A percentile compares a stretch with the other conserved stretches of the same genome.
Evolutionary conservation across 1,284 basidiomycete genomes (phyloP).

Genomic region (Irpex lacteus): DNA sequence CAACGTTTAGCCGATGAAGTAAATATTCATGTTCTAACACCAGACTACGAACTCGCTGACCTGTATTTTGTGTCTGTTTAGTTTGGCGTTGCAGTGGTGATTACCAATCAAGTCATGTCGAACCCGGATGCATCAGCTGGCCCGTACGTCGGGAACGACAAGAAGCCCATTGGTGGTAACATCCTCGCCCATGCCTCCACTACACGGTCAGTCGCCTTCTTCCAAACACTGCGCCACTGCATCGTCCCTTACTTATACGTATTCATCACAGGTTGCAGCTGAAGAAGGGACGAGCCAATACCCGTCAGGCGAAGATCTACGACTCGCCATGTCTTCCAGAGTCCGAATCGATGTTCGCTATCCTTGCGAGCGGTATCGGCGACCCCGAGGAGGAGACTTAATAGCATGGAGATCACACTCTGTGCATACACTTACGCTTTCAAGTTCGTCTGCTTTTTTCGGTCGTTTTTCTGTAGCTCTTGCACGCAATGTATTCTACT

Average conservation of each 20-base stretch:
- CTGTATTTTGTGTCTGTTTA: slow-evolving; percentile 28
- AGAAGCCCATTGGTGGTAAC: slow-evolving; percentile 97
- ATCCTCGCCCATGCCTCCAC: slow-evolving; percentile 97
- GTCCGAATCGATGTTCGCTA: slow-evolving; percentile 94
- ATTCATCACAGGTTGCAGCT: slow-evolving; percentile 68
- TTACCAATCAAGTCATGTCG: slow-evolving; percentile 99
- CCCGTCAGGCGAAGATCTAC: slow-evolving; percentile 95
- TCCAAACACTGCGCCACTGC: not conserved
- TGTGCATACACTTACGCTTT: not conserved
- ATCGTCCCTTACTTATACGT: not conserved
- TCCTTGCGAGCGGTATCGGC: slow-evolving; percentile 85
- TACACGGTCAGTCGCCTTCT: slow-evolving; percentile 57
- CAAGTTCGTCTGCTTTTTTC: not conserved
- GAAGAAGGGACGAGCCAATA: slow-evolving; percentile 91
- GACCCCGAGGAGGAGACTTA: slow-evolving; percentile 85
- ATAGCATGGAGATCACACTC: slow-evolving; percentile 2
- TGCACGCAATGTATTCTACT: not conserved
- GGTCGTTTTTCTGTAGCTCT: not conserved
- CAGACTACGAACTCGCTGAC: not conserved
- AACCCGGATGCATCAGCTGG: slow-evolving; percentile 93
- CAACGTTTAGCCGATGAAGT: slow-evolving; percentile 97
- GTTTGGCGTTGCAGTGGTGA: slow-evolving; percentile 97
- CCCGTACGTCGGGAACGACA: slow-evolving; percentile 86
- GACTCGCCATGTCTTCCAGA: slow-evolving; percentile 98
- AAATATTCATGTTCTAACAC: slow-evolving; percentile 18